Evolutionary conservation across 2,329 filamentous ascomycete species (phyloP), one percentile per base, ranked within the genome.

Genomic region (Ophiocordyceps camponoti-saundersi): DNA sequence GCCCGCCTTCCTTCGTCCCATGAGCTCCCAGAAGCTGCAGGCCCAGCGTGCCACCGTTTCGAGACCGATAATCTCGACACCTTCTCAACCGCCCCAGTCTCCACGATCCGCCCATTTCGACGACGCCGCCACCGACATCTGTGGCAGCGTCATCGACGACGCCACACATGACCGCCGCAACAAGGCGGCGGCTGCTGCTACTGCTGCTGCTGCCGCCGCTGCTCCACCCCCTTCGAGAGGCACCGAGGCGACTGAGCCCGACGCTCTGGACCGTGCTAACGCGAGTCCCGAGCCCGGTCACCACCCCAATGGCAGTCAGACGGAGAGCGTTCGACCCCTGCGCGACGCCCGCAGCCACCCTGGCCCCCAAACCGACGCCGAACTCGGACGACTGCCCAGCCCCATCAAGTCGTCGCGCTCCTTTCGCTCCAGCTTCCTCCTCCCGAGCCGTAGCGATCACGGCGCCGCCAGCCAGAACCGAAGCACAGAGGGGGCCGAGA

Each of bases 21-120:
- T 98, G 87, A 96, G 89, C 66, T 94, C 90, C 22, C 88, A 95
- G 61, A 83, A 87, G 61, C 70, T 96, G 45, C 90, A 96, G 65
- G 88, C 88, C 47, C 92, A 96, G 64, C 75, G 90, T 61, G 80
- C 58, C 52, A 77, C 81, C 52, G 73, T 64, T 10, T 59, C 67
- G 36, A 66, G 72, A 21, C 67, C 70, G 6, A 54, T 62, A 15
- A 68, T 65, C 21, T 60, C 61, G 21, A 56, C 59, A 18, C 11
- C 26, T 29, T 29, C 26, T 29, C 26, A 29, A 29, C 26, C 26
- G 8, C 29, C 48, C 8, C 49, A 49, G 23, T 46, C 51, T 39
- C 53, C 26, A 29, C 26, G 51, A 22, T 46, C 59, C 43, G 53
- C 56, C 32, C 57, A 53, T 36, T 53, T 65, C n/a, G 66, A 68